Conservation (phyloP, 805 yeast genomes). For the Kazachstania bromeliacearum region DNA sequence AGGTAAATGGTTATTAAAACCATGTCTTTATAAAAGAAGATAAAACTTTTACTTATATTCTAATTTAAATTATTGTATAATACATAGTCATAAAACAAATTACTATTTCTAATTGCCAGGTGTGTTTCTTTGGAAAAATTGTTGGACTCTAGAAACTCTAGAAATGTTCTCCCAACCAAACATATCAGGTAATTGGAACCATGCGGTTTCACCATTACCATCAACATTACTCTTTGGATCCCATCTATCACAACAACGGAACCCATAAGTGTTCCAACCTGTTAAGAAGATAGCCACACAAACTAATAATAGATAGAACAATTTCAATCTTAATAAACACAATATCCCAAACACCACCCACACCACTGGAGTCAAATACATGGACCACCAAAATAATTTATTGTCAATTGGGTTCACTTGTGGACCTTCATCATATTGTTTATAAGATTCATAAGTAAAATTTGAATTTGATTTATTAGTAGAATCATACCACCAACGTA, state of each 20-base stretch:
- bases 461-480: constrained; percentile 17
- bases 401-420: constrained; percentile 85
- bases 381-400: constrained; percentile 73
- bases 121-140: constrained; percentile 25
- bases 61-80: too few relatives aligned
- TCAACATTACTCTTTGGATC: constrained; percentile 33
- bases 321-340: constrained; percentile 69
- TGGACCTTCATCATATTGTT: constrained; percentile 27
- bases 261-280: constrained; percentile 78
- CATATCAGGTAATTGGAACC: constrained; percentile 25
- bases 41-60: constrained; percentile 20
- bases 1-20: constrained; percentile 85
- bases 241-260: constrained; percentile 85
- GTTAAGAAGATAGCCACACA: constrained; percentile 63
- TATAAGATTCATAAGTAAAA: constrained; percentile 28
- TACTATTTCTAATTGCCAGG: background rate
- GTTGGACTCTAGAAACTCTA: constrained; percentile 19
- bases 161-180: constrained; percentile 23
- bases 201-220: constrained; percentile 9
- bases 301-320: constrained; percentile 55
- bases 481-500: constrained; percentile 96
- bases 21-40: constrained; percentile 91
- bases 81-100: background rate
- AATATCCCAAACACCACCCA: constrained; percentile 71
- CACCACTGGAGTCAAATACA: constrained; percentile 63